phyloP scores from a whole-genome alignment of 1,284 basidiomycete genomes.

The Neonothopanus nambi region DNA sequence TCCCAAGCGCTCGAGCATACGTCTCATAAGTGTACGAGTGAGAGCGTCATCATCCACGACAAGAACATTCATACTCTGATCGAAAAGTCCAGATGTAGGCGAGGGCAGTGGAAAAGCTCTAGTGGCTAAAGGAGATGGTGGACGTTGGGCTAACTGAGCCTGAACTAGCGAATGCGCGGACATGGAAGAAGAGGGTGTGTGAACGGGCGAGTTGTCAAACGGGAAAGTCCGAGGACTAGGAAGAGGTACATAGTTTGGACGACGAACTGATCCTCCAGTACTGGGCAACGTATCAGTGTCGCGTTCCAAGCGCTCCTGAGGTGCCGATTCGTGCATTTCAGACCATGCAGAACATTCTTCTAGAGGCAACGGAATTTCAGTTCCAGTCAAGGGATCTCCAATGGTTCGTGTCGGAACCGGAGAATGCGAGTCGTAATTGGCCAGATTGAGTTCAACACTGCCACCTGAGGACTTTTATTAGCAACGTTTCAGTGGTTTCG shows the following conservation, averaged over 20 bases:
- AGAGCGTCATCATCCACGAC: constrained; percentile 81
- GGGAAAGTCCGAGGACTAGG: constrained; percentile 37
- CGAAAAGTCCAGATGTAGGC: not conserved
- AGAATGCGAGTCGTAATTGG: constrained; percentile 42
- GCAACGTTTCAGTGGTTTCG: constrained; percentile 1
- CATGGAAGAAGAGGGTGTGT: constrained; percentile 20
- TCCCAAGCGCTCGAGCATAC: constrained; percentile 78
- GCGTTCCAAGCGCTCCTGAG: not conserved
- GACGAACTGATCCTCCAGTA: not conserved
- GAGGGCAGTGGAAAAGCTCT: constrained; percentile 5
- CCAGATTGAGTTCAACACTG: constrained; percentile 56
- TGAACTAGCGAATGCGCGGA: not conserved
- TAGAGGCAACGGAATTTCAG: constrained; percentile 27
- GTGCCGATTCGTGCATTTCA: not conserved
- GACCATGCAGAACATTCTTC: constrained; percentile 2
- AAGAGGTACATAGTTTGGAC: constrained; percentile 31
- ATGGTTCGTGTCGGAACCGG: constrained; percentile 47
- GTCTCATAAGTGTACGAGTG: constrained; percentile 81
- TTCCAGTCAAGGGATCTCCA: constrained; percentile 46
- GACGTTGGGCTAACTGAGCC: not conserved
- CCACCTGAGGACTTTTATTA: constrained; percentile 42
- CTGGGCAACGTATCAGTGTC: not conserved
- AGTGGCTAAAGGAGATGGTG: constrained; percentile 7
- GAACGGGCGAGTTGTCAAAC: constrained; percentile 20
- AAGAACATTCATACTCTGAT: constrained; percentile 28